These are phyloP conservation scores for Oryza glaberrima DNA, from an alignment of 176 grass and related monocot genomes.

Conservation along the genomic window DNA sequence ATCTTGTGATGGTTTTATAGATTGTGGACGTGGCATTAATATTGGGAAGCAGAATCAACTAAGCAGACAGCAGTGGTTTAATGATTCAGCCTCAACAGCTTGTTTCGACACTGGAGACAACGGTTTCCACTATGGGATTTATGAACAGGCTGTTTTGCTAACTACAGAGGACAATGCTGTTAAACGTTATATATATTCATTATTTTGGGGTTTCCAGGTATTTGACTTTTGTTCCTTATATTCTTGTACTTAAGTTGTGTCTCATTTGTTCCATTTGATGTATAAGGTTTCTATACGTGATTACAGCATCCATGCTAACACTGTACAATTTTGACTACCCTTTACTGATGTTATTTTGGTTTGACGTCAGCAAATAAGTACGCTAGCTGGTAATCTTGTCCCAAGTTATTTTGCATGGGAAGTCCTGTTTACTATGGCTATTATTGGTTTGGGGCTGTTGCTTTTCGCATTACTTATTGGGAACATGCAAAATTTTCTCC, in stretches of 20 bases:
- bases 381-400: constrained; percentile 81
- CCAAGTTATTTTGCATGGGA: constrained; percentile 96
- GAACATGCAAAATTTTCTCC: constrained; percentile 99
- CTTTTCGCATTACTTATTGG: constrained; percentile 94
- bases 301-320: constrained; percentile 16
- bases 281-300: constrained; percentile 20
- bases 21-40: constrained; percentile 59
- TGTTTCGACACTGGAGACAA: constrained; percentile 51
- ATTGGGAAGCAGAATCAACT: constrained; percentile 5
- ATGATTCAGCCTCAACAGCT: constrained; percentile 49
- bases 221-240: constrained; percentile 5
- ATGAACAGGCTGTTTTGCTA: constrained; percentile 71
- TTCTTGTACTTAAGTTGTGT: not conserved
- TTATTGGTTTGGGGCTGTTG: constrained; percentile 85
- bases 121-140: constrained; percentile 85
- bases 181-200: constrained; percentile 85
- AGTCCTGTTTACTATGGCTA: constrained; percentile 96
- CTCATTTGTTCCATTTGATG: constrained; percentile 23
- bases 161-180: constrained; percentile 65
- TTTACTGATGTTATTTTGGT: not conserved
- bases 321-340: not conserved
- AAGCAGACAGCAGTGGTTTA: constrained; percentile 50
- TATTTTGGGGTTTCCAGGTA: constrained; percentile 99
- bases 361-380: constrained; percentile 89
- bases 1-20: constrained; percentile 58